phyloP scores from a whole-genome alignment of 225 moss, liverwort and hornwort genomes.

The Marchantia paleacea region DNA sequence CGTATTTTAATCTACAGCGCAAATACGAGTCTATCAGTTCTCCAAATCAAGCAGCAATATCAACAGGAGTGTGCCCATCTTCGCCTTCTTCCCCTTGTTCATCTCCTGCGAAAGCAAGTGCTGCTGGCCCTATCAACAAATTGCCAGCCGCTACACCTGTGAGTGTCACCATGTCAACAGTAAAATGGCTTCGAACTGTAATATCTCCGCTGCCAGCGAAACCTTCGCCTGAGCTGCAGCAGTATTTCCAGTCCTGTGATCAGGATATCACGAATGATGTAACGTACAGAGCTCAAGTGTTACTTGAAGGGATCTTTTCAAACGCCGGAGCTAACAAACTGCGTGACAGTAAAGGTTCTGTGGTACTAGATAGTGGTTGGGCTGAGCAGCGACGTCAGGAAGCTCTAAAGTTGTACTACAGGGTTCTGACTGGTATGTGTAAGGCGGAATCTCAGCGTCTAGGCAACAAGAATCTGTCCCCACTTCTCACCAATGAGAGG shows the following conservation, averaged over 20 bases:
- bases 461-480: constrained; percentile 64
- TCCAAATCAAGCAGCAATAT: constrained; percentile 66
- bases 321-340: constrained; percentile 55
- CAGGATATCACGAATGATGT: constrained; percentile 77
- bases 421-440: constrained; percentile 86
- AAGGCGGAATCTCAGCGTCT: constrained; percentile 83
- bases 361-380: constrained; percentile 69
- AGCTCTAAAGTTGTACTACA: constrained; percentile 84
- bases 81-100: constrained; percentile 75
- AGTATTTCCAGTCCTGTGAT: constrained; percentile 81
- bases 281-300: constrained; percentile 52
- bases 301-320: constrained; percentile 75
- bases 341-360: constrained; percentile 55
- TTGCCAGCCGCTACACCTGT: constrained; percentile 92
- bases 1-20: constrained; percentile 49
- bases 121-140: constrained; percentile 43
- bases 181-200: constrained; percentile 84
- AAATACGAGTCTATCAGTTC: constrained; percentile 83
- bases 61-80: constrained; percentile 69
- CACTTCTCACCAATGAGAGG: constrained; percentile 82
- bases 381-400: constrained; percentile 84
- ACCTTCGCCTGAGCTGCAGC: constrained; percentile 73
- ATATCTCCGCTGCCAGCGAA: constrained; percentile 71
- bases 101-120: constrained; percentile 66
- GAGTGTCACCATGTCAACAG: constrained; percentile 93